phyloP scores from a whole-genome alignment of 176 grass and related monocot genomes.

The Oryza officinalis region DNA sequence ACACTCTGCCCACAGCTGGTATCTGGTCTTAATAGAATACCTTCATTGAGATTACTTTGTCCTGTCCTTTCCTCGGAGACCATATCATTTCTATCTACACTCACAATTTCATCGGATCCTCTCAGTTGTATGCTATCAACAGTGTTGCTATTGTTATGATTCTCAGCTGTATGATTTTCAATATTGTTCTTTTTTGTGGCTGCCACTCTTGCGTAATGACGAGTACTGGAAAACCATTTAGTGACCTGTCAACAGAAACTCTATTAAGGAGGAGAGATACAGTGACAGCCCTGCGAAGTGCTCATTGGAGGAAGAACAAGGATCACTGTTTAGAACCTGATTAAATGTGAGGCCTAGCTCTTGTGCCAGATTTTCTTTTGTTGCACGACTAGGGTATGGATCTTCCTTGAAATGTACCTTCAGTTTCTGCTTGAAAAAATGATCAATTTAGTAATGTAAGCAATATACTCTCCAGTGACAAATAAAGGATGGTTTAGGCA shows the following conservation, averaged over 20 bases:
- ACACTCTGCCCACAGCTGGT: conserved; percentile 7
- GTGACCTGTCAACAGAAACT: conserved; percentile 49
- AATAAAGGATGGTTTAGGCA: background rate
- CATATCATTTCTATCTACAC: conserved; percentile 35
- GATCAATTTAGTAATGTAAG: background rate
- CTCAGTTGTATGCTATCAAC: conserved; percentile 18
- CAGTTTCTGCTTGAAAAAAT: conserved; percentile 50
- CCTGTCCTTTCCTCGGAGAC: conserved; percentile 18
- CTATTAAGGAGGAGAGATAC: conserved; percentile 33
- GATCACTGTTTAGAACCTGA: conserved; percentile 45
- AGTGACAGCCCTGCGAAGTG: conserved; percentile 17
- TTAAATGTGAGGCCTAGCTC: conserved; percentile 59
- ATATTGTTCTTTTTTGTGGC: conserved; percentile 37
- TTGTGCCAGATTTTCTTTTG: conserved; percentile 59
- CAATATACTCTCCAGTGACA: conserved; percentile 6
- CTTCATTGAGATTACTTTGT: conserved; percentile 42
- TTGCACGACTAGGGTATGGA: conserved; percentile 59
- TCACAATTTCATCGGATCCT: conserved; percentile 4
- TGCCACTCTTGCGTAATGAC: conserved; percentile 44
- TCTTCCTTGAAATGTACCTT: conserved; percentile 50
- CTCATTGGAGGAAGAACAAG: background rate
- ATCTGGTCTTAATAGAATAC: conserved; percentile 17
- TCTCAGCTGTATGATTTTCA: conserved; percentile 31
- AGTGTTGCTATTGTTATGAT: conserved; percentile 17
- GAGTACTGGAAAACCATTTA: conserved; percentile 63